A percentile compares a stretch with the other conserved stretches of the same genome.
These are phyloP conservation scores for Dillenia suffruticosa DNA, from an alignment of 164 flowering plant species.

Conservation along the genomic window DNA sequence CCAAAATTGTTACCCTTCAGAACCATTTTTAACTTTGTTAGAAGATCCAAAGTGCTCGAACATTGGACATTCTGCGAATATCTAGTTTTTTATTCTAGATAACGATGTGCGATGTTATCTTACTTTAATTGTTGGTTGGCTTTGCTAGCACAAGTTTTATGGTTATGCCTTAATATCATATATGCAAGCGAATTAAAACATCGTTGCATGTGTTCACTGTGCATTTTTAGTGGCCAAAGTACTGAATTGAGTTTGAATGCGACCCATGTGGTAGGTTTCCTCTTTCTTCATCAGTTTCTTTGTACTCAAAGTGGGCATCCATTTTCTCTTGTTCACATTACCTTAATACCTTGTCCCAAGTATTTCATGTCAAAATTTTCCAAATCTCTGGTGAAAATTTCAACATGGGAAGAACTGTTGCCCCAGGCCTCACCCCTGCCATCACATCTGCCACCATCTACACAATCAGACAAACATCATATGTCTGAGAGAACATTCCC, in stretches of 20 bases:
- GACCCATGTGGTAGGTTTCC: slow-evolving; percentile 2
- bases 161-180: background rate
- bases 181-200: background rate
- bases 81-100: background rate
- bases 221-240: background rate
- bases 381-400: no score
- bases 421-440: no score
- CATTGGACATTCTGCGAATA: slow-evolving; percentile 5
- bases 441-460: background rate
- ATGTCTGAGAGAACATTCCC: background rate
- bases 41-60: slow-evolving; percentile 2
- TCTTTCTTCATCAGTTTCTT: background rate
- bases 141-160: background rate
- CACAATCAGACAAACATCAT: background rate
- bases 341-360: no score
- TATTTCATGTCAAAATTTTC: no score
- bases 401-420: no score
- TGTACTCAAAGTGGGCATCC: no score
- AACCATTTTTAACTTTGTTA: background rate
- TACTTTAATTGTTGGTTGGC: slow-evolving; percentile 1
- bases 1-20: background rate
- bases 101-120: slow-evolving; percentile 11
- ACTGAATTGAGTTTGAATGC: background rate
- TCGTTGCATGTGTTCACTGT: background rate
- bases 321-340: no score